Evolutionary conservation across 2,329 filamentous ascomycete genomes (phyloP), one percentile per base, ranked within the genome.

Genomic region (Xylaria sp.): DNA sequence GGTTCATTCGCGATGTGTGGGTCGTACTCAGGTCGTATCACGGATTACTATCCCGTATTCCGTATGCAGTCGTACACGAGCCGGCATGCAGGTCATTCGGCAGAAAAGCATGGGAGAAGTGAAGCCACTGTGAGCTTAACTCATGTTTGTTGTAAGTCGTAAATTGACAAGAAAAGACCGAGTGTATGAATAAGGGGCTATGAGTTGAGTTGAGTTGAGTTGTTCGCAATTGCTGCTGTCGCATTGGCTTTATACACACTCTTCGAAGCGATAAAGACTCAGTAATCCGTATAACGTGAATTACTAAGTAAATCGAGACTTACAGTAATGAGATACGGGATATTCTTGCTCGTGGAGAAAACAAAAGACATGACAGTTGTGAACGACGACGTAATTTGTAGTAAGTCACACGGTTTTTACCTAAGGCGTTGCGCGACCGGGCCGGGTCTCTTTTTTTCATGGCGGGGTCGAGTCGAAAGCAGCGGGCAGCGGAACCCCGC

Each of bases 401-500:
- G 11, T 42, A 42, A 42, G 37, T 9, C 11, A 8, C 11, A 1
- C 11, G 9, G 37, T 42, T 42, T 42, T 42, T 42, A 42, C 4
- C 37, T 42, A 42, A 42, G 11, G 11, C 11, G 11, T 42, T 42
- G 11, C 37, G 37, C 11, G 37, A 42, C 8, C 37, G 8, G 10
- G 37, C 7, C 23, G 23, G 23, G 23, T 30, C 23, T 30, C 23
- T 6, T 30, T 30, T 30, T 42, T 42, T 42, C 11, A 10, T 51
- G 49, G 49, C 49, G 49, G 49, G 49, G 49, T 34, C 13, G n/a
- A 18, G 23, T 49, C 6, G 49, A 35, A 16, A 16, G 16, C 16
- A 16, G 19, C 2, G 58, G 37, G 1, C 11, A 42, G 11, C 9
- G 37, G 11, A 42, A 63, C 46, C 63, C 63, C 59, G 52, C 57